These are phyloP conservation scores for Ophiostoma sp. DNA, from an alignment of 2,329 filamentous ascomycete genomes.

Conservation along the genomic window DNA sequence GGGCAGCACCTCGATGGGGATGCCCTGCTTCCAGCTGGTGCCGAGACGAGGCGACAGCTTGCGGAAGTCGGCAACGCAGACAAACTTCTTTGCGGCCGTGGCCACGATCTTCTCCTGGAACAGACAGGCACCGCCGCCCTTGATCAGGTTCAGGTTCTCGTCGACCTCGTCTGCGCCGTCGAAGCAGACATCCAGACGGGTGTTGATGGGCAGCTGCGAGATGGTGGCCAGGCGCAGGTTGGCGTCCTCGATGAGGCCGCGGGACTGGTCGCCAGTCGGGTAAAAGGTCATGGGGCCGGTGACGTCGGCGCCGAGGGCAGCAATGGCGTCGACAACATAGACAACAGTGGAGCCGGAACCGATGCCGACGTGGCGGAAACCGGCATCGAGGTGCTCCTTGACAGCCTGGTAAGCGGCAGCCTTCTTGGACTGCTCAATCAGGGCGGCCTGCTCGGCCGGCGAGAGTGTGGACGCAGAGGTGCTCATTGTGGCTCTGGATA, in stretches of 20 bases:
- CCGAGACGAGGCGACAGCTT: conserved; percentile 76
- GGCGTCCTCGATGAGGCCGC: conserved; percentile 74
- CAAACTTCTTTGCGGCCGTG: conserved; percentile 73
- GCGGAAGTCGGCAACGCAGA: conserved; percentile 74
- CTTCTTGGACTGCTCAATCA: conserved; percentile 68
- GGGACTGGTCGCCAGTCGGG: conserved; percentile 87
- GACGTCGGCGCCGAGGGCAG: conserved; percentile 50
- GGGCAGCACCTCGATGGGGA: conserved; percentile 91
- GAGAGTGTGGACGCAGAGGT: conserved; percentile 28
- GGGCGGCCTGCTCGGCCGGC: conserved; percentile 31
- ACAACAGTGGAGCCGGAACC: conserved; percentile 77
- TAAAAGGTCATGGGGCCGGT: conserved; percentile 71
- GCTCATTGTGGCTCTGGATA: conserved; percentile 30
- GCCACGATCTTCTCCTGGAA: conserved; percentile 98
- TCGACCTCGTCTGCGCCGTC: conserved; percentile 98
- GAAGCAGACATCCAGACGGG: conserved; percentile 79
- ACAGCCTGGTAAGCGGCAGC: conserved; percentile 70
- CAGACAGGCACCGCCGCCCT: conserved; percentile 93
- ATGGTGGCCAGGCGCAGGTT: conserved; percentile 73
- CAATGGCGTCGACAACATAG: conserved; percentile 79
- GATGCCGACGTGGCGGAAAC: conserved; percentile 66
- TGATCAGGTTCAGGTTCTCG: conserved; percentile 90
- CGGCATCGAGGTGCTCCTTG: conserved; percentile 61
- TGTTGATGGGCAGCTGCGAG: conserved; percentile 57
- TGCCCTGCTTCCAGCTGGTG: conserved; percentile 69